Evolutionary conservation across 495 filamentous ascomycete species (phyloP).

Genomic region (Annulohypoxylon moriforme): DNA sequence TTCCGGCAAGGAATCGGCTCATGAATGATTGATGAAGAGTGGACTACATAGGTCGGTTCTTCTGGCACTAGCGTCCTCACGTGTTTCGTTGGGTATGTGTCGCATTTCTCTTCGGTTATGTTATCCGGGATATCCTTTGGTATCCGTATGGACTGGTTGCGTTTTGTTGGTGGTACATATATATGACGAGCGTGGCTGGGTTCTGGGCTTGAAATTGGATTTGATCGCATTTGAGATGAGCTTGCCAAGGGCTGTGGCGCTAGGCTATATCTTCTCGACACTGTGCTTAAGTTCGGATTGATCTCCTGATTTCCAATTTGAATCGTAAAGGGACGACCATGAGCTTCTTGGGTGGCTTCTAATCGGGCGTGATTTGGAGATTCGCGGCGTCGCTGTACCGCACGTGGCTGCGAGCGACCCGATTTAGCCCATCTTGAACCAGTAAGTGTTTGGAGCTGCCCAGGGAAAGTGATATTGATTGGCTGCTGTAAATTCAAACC

Average conservation of each 20-base stretch:
- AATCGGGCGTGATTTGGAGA: neutral
- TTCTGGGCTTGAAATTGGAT: conserved; percentile 22
- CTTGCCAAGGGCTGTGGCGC: conserved; percentile 10
- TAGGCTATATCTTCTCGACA: conserved; percentile 30
- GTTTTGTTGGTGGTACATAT: conserved; percentile 17
- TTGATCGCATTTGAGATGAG: conserved; percentile 18
- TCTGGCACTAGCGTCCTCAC: conserved; percentile 7
- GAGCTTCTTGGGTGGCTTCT: neutral
- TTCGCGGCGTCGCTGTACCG: neutral
- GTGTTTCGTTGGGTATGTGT: neutral
- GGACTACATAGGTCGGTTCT: conserved; percentile 35
- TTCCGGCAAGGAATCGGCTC: conserved; percentile 44
- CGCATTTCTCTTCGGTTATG: neutral
- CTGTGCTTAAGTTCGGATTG: conserved; percentile 31
- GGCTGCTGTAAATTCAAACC: conserved; percentile 47
- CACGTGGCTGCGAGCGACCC: conserved; percentile 16
- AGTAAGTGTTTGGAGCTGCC: conserved; percentile 33
- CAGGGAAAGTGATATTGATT: conserved; percentile 44
- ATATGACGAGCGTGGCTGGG: conserved; percentile 20
- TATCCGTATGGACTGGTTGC: conserved; percentile 1
- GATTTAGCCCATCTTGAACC: conserved; percentile 40
- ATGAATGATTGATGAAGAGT: conserved; percentile 41
- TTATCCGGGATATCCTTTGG: neutral
- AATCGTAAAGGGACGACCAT: conserved; percentile 41
- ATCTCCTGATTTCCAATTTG: conserved; percentile 55